Evolutionary conservation across 1,284 basidiomycete genomes (phyloP).

Genomic region (Phlebopus sp.): DNA sequence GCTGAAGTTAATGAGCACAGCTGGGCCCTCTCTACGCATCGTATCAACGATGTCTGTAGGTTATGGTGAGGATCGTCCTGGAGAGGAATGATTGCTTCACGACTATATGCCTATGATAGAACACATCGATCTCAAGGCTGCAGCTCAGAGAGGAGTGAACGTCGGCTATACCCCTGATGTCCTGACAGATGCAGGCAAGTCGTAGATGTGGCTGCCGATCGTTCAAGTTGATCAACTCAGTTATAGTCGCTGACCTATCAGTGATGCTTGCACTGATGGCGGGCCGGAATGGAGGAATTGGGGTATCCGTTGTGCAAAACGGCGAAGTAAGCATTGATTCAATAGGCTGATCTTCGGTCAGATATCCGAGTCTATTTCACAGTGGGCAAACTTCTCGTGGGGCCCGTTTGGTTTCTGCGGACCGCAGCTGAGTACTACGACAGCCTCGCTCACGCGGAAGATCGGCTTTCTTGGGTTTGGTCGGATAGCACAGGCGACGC

Average conservation of each 20-base stretch:
- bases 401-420: conserved; percentile 80
- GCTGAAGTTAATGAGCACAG: conserved; percentile 33
- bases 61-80: conserved; percentile 54
- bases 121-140: conserved; percentile 69
- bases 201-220: not conserved
- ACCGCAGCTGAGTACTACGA: conserved; percentile 64
- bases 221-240: not conserved
- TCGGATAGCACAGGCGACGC: conserved; percentile 81
- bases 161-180: conserved; percentile 93
- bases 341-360: not conserved
- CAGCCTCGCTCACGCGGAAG: conserved; percentile 55
- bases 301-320: conserved; percentile 61
- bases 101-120: conserved; percentile 45
- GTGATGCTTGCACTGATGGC: conserved; percentile 93
- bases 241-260: conserved; percentile 78
- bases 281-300: conserved; percentile 70
- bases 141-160: conserved; percentile 66
- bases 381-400: conserved; percentile 72
- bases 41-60: conserved; percentile 92
- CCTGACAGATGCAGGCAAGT: conserved; percentile 78
- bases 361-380: not conserved
- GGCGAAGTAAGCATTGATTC: conserved; percentile 51
- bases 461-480: conserved; percentile 94
- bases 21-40: conserved; percentile 69
- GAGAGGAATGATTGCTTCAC: not conserved